Evolutionary conservation across 2,329 filamentous ascomycete species (phyloP).

Genomic region (Paracoccidioides lutzii): DNA sequence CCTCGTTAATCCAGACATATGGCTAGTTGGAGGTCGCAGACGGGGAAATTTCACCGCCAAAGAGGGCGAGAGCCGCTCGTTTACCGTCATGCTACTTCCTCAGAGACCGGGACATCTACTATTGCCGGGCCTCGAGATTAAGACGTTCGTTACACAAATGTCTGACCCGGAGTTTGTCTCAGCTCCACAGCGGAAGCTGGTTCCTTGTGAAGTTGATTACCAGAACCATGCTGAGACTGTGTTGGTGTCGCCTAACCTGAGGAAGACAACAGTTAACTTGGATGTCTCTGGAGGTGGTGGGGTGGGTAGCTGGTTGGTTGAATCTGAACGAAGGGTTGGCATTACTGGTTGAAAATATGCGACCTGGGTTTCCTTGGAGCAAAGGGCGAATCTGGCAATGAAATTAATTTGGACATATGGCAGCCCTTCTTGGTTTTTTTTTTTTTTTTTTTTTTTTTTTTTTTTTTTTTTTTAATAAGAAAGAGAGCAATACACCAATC

Average conservation of each 20-base stretch:
- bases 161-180: constrained; percentile 10
- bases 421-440: background rate
- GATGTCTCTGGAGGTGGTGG: constrained; percentile 45
- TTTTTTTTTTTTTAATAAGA: background rate
- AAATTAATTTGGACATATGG: background rate
- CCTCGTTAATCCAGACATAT: constrained; percentile 57
- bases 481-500: too few species aligned
- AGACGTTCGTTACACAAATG: constrained; percentile 39
- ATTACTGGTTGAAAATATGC: background rate
- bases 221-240: constrained; percentile 66
- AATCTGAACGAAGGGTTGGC: constrained; percentile 37
- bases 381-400: background rate
- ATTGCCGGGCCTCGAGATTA: constrained; percentile 66
- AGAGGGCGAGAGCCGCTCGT: constrained; percentile 36
- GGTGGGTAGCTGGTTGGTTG: constrained; percentile 52
- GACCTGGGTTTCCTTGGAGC: background rate
- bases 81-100: constrained; percentile 67
- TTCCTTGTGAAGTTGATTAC: constrained; percentile 66
- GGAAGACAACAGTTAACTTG: constrained; percentile 58
- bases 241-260: constrained; percentile 57
- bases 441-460: background rate
- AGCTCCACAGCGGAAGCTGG: constrained; percentile 21
- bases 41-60: constrained; percentile 56
- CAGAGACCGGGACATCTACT: constrained; percentile 65
- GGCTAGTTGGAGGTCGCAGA: constrained; percentile 73